Base-by-base conservation (phyloP, 495 filamentous ascomycete genomes). In the Neurospora sp. region DNA sequence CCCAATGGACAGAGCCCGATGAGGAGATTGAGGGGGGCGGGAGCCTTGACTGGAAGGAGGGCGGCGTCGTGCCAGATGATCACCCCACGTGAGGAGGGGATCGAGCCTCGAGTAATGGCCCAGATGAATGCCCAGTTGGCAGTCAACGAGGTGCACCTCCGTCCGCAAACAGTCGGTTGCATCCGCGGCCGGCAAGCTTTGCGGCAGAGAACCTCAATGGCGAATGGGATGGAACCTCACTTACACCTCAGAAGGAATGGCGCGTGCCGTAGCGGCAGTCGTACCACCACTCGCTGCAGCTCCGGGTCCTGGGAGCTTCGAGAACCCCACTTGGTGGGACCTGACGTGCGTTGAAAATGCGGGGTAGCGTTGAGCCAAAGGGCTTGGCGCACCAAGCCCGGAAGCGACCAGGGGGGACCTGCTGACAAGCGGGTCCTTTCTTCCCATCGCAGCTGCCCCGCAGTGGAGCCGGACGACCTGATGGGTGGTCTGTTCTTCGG, bases 291-390 rank as follows among this genome's bases (percentile, higher is more conserved):
- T 16, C 27, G 14, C 27, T 61, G 53, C 22, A 59, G 22, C 53
- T 61, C 53, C 22, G 12, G 12, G 48, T 59, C 48, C 22, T 61
- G 53, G 53, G 6, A 27, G 53, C 53, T 61, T 66, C 8, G 6
- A 66, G 14, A 66, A 66, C 27, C 53, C 53, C 53, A 66, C 53
- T 37, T 66, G 27, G 53, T 66, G 53, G 53, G 53, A 66, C 53
- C 53, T 66, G 53, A 66, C 53, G 53, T 66, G 41, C 59, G 40
- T 66, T 71, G 53, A 69, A 71, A 73, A 73, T 66, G 74, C 74
- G 74, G 74, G 74, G 74, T 75, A 69, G 39, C 42, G 69, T 37
- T 18, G 14, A 66, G 16, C 53, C 27, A 66, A 61, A 61, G 53
- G 27, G 27, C 53, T 61, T 61, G 53, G 27, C 22, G 53, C 53